Base-by-base conservation (phyloP, 1,284 basidiomycete genomes). In the Tremellales sp. region DNA sequence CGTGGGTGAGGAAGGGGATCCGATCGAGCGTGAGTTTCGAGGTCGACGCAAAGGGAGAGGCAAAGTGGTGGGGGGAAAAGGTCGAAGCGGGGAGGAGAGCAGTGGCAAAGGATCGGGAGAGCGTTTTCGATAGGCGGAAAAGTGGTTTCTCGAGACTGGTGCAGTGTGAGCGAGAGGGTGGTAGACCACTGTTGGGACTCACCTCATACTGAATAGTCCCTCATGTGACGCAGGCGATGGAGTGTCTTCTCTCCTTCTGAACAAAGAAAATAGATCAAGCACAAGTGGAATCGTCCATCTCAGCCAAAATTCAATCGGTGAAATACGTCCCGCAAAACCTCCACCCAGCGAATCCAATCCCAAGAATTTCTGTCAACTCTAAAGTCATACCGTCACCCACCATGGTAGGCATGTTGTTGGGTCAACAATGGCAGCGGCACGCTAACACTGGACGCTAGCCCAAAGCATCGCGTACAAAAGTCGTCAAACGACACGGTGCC, bases 11-110 rank as follows among this genome's bases (percentile, higher is more conserved):
- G 8, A 51, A 50, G 31, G 41, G 22, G 40, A 33, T 24, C 21
- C 37, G 43, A 37, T 65, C 63, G 39, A 65, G 58, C 0, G 59
- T 63, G 25, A 56, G 33, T 14, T 47, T 47, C 5, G 60, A 63
- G 16, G 53, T 54, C 7, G 64, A 56, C 5, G 64, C 57, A 6
- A 58, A 21, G 4, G 53, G 35, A 3, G 55, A 54, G 5, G 56
- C 43, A 31, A 33, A 3, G 26, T 44, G 13, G 29, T n/a, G 6
- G 47, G 38, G 8, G 45, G 42, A 35, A 32, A 44, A 39, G 18
- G 33, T 35, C 25, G 46, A 19, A 39, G 22, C 19, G 47, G 32
- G 37, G 33, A 28, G 41, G 24, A 34, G n/a, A 33, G 43, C 13
- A 34, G 41, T 6, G 21, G 21, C 9, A 39, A 25, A n/a, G 9